Percentiles rank a stretch among this genome's conserved stretches.
Conservation (phyloP, 2,329 filamentous ascomycete genomes). For the Magnaporthiopsis rhizophila region DNA sequence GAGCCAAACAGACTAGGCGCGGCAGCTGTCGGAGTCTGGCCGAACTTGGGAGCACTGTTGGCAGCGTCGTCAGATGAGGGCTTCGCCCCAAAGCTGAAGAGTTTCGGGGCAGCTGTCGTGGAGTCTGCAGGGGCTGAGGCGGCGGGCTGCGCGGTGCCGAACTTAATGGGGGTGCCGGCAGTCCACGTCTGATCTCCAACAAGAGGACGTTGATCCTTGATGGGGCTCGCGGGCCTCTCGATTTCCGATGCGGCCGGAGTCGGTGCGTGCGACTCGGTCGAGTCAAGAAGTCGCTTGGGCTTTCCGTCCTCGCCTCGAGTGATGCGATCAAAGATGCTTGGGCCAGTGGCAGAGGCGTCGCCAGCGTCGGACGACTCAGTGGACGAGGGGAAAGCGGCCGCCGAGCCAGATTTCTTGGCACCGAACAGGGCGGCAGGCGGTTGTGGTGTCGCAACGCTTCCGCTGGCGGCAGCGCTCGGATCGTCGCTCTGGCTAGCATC, state of each 20-base stretch:
- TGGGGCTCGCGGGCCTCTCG: constrained; percentile 36
- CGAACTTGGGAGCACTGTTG: not conserved
- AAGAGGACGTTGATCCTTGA: constrained; percentile 24
- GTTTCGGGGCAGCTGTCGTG: constrained; percentile 9
- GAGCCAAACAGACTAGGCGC: constrained; percentile 2
- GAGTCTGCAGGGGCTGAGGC: constrained; percentile 21
- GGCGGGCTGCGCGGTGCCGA: constrained; percentile 26
- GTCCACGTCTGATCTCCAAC: constrained; percentile 40
- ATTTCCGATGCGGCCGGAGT: constrained; percentile 24
- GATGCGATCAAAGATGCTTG: constrained; percentile 49
- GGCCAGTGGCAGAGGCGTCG: constrained; percentile 33
- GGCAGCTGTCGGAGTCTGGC: not conserved
- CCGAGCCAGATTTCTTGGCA: constrained; percentile 18
- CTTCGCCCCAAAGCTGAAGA: constrained; percentile 10
- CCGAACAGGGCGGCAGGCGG: constrained; percentile 24
- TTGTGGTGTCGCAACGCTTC: constrained; percentile 32
- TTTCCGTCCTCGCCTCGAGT: constrained; percentile 42
- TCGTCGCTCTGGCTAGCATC: constrained; percentile 35
- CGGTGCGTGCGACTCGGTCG: constrained; percentile 16
- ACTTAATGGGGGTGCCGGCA: constrained; percentile 45
- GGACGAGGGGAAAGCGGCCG: constrained; percentile 19
- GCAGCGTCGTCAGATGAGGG: constrained; percentile 8
- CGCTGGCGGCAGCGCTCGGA: constrained; percentile 33
- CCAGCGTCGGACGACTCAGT: constrained; percentile 33
- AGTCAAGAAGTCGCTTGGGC: constrained; percentile 31